Evolutionary conservation across 495 filamentous ascomycete species (phyloP).

Genomic region (Penicillium tannophilum): DNA sequence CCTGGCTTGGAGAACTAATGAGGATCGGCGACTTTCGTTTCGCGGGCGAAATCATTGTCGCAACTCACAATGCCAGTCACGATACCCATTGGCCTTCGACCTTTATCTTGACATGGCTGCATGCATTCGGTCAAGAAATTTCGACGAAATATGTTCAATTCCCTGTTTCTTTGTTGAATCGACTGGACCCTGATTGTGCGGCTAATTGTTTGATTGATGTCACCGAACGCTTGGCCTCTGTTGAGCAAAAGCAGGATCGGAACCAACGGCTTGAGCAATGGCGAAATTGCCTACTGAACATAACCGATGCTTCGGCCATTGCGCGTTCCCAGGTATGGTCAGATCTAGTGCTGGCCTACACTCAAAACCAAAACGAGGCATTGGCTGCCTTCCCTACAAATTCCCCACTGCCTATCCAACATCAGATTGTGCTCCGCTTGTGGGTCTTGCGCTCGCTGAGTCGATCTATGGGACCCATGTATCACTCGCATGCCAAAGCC

Average conservation of each 20-base stretch:
- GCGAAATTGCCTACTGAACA: constrained; percentile 31
- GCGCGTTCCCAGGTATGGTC: constrained; percentile 32
- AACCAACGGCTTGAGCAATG: constrained; percentile 32
- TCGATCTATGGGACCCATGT: constrained; percentile 26
- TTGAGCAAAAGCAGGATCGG: constrained; percentile 12
- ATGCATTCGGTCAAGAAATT: constrained; percentile 11
- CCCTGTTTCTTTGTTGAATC: constrained; percentile 22
- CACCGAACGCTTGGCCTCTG: constrained; percentile 34
- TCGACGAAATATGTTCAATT: constrained; percentile 12
- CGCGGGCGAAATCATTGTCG: constrained; percentile 37
- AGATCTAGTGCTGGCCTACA: constrained; percentile 17
- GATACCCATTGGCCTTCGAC: constrained; percentile 26
- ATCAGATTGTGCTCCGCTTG: constrained; percentile 39
- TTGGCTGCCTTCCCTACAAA: not conserved
- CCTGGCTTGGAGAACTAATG: constrained; percentile 37
- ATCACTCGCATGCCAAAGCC: constrained; percentile 17
- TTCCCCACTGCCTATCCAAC: constrained; percentile 10
- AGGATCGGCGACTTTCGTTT: constrained; percentile 24
- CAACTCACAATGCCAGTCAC: constrained; percentile 24
- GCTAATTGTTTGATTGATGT: constrained; percentile 34
- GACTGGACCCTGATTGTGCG: constrained; percentile 27
- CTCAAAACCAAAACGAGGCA: not conserved
- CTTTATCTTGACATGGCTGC: constrained; percentile 35
- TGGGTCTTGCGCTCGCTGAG: constrained; percentile 41
- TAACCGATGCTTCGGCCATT: constrained; percentile 26